Conservation (phyloP, 805 yeast genomes). For the Starmerella potacharoeniae region DNA sequence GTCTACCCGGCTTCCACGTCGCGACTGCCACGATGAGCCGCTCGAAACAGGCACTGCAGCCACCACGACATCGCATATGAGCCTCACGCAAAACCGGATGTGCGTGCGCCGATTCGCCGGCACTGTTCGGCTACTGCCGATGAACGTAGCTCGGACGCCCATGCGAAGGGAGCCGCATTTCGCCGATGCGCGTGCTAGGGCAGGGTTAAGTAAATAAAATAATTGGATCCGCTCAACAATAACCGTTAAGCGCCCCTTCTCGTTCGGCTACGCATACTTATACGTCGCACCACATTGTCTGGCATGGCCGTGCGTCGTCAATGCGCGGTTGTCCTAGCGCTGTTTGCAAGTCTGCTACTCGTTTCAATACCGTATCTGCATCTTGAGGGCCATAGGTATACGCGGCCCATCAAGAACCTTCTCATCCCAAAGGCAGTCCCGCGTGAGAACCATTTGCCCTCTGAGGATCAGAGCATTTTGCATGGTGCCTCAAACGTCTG, state of each 20-base stretch:
- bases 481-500: not conserved
- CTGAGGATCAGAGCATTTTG: not conserved
- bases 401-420: not conserved
- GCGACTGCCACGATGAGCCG: too few species aligned
- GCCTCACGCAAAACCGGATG: too few species aligned
- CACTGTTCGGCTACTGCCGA: too few species aligned
- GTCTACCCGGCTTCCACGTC: too few species aligned
- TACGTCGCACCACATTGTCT: not conserved
- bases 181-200: too few species aligned
- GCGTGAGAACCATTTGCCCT: not conserved
- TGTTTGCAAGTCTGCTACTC: not conserved
- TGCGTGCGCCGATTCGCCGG: too few species aligned
- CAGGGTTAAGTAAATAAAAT: too few species aligned
- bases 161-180: too few species aligned
- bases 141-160: too few species aligned
- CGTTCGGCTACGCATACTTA: not conserved
- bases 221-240: too few species aligned
- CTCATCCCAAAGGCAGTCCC: not conserved
- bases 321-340: not conserved
- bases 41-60: too few species aligned
- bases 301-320: not conserved
- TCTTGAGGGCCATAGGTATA: not conserved
- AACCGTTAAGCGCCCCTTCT: not conserved
- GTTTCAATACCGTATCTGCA: not conserved
- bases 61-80: too few species aligned